phyloP scores from a whole-genome alignment of 345 rosid genomes.

The Schrenkiella parvula region DNA sequence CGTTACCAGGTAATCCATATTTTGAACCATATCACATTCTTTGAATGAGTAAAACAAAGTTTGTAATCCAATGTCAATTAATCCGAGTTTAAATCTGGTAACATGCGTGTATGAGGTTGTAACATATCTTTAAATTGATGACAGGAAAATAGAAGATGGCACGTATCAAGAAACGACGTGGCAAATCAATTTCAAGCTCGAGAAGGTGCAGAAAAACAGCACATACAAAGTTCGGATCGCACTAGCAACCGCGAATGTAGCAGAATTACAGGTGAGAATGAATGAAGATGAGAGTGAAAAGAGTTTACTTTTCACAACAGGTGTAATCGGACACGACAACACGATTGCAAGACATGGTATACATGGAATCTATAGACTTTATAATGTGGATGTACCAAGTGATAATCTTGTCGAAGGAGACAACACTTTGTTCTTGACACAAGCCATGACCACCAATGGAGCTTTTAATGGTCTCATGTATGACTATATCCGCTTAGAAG shows the following conservation, averaged over 20 bases:
- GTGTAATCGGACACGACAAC: constrained; percentile 73
- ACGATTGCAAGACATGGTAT: constrained; percentile 81
- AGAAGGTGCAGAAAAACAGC: constrained; percentile 30
- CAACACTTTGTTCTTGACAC: constrained; percentile 60
- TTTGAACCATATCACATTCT: not conserved
- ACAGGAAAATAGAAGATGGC: constrained; percentile 39
- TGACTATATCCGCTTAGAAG: constrained; percentile 86
- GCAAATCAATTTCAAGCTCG: constrained; percentile 61
- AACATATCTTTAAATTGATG: not conserved
- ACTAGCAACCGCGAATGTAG: constrained; percentile 55
- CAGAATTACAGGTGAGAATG: constrained; percentile 56
- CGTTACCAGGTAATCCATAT: constrained; percentile 51
- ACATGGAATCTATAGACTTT: constrained; percentile 77
- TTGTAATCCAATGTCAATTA: not conserved
- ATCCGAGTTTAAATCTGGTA: no score
- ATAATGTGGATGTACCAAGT: constrained; percentile 50
- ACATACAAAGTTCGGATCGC: constrained; percentile 58
- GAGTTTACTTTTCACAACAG: constrained; percentile 47
- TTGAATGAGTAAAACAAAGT: not conserved
- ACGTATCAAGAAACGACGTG: constrained; percentile 59
- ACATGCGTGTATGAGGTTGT: not conserved
- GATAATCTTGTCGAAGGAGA: constrained; percentile 47
- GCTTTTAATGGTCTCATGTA: constrained; percentile 86
- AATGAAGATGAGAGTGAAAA: constrained; percentile 27
- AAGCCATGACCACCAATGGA: constrained; percentile 45